Percentiles rank a stretch among this genome's conserved stretches.
Conservation (phyloP, 2,329 filamentous ascomycete species). For the Stemphylium vesicarium region DNA sequence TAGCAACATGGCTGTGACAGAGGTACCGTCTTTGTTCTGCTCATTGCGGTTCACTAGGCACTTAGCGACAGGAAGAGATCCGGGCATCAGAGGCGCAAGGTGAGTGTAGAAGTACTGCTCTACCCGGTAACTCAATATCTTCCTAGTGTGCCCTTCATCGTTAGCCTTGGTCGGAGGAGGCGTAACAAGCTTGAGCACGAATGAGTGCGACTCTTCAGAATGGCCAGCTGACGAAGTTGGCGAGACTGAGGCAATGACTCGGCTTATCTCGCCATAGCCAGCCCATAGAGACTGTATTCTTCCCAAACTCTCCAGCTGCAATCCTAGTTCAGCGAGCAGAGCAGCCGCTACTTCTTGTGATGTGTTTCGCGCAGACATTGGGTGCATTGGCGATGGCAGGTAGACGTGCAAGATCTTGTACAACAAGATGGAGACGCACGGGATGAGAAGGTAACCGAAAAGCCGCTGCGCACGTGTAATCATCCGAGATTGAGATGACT, state of each 20-base stretch:
- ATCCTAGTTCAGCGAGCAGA: constrained; percentile 33
- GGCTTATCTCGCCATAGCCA: constrained; percentile 62
- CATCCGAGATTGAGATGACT: constrained; percentile 2
- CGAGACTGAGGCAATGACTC: constrained; percentile 52
- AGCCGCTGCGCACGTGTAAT: not conserved
- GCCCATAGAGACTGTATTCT: constrained; percentile 55
- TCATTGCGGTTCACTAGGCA: constrained; percentile 57
- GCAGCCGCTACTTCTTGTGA: constrained; percentile 32
- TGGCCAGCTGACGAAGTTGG: constrained; percentile 9
- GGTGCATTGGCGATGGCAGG: not conserved
- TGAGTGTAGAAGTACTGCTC: constrained; percentile 70
- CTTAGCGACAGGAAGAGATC: constrained; percentile 56
- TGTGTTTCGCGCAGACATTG: constrained; percentile 49
- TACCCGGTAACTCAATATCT: constrained; percentile 70
- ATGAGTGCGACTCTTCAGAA: constrained; percentile 37
- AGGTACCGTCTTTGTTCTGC: constrained; percentile 41
- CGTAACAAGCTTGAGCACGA: constrained; percentile 67
- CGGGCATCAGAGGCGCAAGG: constrained; percentile 59
- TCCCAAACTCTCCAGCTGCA: constrained; percentile 32
- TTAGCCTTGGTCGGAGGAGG: constrained; percentile 53
- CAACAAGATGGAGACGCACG: not conserved
- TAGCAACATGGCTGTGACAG: constrained; percentile 62
- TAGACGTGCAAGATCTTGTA: not conserved
- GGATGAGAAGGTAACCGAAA: constrained; percentile 2
- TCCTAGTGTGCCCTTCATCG: constrained; percentile 69